A percentile compares a stretch with the other conserved stretches of the same genome.
Conservation (phyloP, 768 basidiomycete genomes). For the Naganishia vaughanmartiniae region DNA sequence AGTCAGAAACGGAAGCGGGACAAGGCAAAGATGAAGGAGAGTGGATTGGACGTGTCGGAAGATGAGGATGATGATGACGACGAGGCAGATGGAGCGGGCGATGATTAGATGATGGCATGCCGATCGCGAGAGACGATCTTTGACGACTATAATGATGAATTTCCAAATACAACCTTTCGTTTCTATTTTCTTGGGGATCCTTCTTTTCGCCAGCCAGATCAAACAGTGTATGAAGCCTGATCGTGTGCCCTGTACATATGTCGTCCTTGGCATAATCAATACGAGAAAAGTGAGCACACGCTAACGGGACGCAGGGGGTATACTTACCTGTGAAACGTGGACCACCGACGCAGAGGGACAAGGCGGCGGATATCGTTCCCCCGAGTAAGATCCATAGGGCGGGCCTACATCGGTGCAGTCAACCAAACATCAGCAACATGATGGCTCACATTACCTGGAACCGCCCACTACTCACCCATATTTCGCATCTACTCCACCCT, state of each 20-base stretch:
- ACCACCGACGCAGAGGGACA: constrained; percentile 30
- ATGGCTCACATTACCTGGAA: too few species aligned
- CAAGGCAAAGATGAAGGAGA: constrained; percentile 70
- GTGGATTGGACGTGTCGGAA: constrained; percentile 83
- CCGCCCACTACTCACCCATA: constrained; percentile 24
- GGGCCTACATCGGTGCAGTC: constrained; percentile 6
- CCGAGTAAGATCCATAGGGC: constrained; percentile 29
- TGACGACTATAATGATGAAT: constrained; percentile 2
- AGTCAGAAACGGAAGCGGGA: constrained; percentile 79
- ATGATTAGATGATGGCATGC: too few species aligned
- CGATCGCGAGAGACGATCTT: background rate
- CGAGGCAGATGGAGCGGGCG: constrained; percentile 56
- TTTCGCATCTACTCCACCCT: constrained; percentile 12
- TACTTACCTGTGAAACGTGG: constrained; percentile 28
- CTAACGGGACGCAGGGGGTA: background rate
- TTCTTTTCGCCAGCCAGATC: background rate
- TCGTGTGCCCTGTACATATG: constrained; percentile 31
- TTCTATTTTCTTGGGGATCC: background rate
- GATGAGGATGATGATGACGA: constrained; percentile 72
- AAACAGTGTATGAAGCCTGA: constrained; percentile 29
- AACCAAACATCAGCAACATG: background rate
- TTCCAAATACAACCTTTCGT: background rate
- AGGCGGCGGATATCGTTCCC: constrained; percentile 14
- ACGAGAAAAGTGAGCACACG: background rate
- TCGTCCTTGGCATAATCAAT: background rate